Evolutionary conservation across 2,329 filamentous ascomycete species (phyloP).

Genomic region (Fusarium coffeatum): DNA sequence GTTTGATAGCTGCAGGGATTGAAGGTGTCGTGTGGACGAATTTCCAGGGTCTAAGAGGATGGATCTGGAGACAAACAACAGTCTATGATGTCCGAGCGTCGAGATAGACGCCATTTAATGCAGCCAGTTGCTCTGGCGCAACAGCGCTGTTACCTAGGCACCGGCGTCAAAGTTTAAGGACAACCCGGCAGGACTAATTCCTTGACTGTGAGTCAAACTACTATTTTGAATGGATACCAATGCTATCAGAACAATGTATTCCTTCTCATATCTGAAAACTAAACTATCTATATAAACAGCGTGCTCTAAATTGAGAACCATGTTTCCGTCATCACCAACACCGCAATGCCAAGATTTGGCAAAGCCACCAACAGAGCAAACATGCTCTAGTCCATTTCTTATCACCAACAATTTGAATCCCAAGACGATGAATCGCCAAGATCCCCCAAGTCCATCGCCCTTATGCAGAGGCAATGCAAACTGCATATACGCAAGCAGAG

Average conservation of each 20-base stretch:
- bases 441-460: not conserved
- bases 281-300: not conserved
- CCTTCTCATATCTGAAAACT: not conserved
- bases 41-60: not conserved
- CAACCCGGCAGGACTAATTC: no score
- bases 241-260: not conserved
- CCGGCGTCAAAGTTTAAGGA: rapidly evolving
- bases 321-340: not conserved
- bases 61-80: not conserved
- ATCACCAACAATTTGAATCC: no score
- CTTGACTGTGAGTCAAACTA: rapidly evolving
- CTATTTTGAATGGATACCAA: not conserved
- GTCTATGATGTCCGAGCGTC: not conserved
- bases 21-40: not conserved
- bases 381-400: not conserved
- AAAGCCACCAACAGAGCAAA: not conserved
- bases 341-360: not conserved
- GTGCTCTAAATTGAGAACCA: not conserved
- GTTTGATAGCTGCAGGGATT: not conserved
- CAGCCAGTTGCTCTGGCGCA: not conserved
- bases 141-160: not conserved
- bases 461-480: not conserved
- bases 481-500: not conserved
- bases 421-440: no score
- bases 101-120: not conserved